These are phyloP conservation scores for Fusarium begoniae DNA, from an alignment of 2,329 filamentous ascomycete species.

Conservation along the genomic window DNA sequence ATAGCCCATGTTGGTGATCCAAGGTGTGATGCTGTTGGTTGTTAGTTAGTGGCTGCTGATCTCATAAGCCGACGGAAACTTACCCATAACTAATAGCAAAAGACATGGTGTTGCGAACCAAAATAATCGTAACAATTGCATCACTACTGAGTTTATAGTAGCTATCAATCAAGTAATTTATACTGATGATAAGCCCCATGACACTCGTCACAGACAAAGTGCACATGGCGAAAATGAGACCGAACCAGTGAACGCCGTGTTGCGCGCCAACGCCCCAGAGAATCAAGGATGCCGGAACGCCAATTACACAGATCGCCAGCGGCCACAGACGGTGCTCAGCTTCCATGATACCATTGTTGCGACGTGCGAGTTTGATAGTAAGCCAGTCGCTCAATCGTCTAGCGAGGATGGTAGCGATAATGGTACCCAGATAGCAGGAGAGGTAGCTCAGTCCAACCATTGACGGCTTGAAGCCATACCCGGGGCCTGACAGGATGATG, in stretches of 20 bases:
- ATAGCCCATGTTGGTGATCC: conserved; percentile 53
- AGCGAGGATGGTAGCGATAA: conserved; percentile 42
- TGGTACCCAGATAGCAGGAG: conserved; percentile 48
- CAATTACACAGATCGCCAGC: conserved; percentile 44
- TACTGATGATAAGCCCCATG: conserved; percentile 49
- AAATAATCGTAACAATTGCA: conserved; percentile 51
- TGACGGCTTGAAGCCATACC: conserved; percentile 52
- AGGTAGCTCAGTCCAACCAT: conserved; percentile 53
- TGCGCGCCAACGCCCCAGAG: conserved; percentile 50
- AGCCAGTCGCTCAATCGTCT: conserved; percentile 51
- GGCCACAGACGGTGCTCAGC: conserved; percentile 55
- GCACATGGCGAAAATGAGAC: conserved; percentile 53
- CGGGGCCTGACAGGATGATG: conserved; percentile 49
- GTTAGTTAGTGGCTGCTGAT: conserved; percentile 15
- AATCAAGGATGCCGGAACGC: conserved; percentile 43
- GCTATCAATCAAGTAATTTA: conserved; percentile 54
- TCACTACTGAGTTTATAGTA: conserved; percentile 53
- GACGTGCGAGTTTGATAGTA: conserved; percentile 50
- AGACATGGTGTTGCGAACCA: conserved; percentile 51
- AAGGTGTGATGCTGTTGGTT: conserved; percentile 55
- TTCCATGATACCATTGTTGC: conserved; percentile 53
- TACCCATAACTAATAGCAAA: conserved; percentile 48
- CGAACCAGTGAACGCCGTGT: conserved; percentile 53
- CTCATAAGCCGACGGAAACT: neutral
- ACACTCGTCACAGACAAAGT: conserved; percentile 47